Evolutionary conservation across 2,329 filamentous ascomycete species (phyloP).

Genomic region (Exophiala sp.): DNA sequence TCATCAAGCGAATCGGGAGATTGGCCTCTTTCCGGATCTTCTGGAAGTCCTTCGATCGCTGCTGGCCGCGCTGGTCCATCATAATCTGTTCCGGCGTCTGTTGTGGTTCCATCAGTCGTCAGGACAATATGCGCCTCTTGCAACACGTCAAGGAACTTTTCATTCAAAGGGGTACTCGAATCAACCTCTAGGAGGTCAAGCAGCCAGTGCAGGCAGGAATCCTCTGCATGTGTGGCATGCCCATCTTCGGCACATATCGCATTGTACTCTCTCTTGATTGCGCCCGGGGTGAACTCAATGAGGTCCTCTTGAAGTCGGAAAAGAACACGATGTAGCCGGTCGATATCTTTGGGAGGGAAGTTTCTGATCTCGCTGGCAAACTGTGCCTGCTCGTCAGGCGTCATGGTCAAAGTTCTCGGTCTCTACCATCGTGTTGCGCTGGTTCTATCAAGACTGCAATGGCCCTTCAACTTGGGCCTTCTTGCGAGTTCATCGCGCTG

Average conservation of each 20-base stretch:
- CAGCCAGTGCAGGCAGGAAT: slow-evolving; percentile 15
- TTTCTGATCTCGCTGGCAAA: slow-evolving; percentile 10
- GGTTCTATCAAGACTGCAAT: neutral
- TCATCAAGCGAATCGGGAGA: slow-evolving; percentile 13
- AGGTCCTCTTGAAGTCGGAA: slow-evolving; percentile 12
- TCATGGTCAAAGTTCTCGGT: slow-evolving; percentile 6
- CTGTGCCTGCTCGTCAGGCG: slow-evolving; percentile 13
- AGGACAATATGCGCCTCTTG: slow-evolving; percentile 20
- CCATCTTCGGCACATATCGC: slow-evolving; percentile 8
- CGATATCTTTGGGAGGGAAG: slow-evolving; percentile 16
- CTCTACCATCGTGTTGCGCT: neutral
- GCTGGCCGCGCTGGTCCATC: neutral
- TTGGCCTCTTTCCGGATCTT: neutral
- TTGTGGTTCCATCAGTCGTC: slow-evolving; percentile 13
- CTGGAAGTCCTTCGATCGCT: neutral
- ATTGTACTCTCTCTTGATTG: slow-evolving; percentile 8
- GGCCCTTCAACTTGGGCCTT: neutral
- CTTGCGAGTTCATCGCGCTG: neutral
- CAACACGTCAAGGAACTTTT: slow-evolving; percentile 22
- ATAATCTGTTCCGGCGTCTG: slow-evolving; percentile 11
- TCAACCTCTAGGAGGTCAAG: slow-evolving; percentile 11
- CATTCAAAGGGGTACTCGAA: slow-evolving; percentile 8
- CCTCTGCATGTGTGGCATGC: neutral
- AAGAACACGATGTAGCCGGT: slow-evolving; percentile 17
- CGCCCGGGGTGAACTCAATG: slow-evolving; percentile 1